Percentiles rank a stretch among this genome's conserved stretches.
These are phyloP conservation scores for Solanum stenotomum DNA, from an alignment of 257 asterid genomes.

Conservation along the genomic window DNA sequence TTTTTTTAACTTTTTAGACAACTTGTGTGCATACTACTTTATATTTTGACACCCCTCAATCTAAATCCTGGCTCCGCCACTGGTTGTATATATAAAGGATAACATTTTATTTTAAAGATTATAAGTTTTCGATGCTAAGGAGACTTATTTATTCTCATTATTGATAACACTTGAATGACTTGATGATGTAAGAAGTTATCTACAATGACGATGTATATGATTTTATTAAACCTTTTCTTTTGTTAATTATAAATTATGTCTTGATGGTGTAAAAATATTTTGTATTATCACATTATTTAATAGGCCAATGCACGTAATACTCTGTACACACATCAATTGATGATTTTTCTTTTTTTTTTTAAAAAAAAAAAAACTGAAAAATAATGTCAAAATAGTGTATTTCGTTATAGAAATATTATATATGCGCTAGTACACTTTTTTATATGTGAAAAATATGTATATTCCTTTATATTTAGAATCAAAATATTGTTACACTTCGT, in stretches of 20 bases:
- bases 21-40: too few species aligned
- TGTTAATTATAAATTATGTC: not conserved
- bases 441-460: not conserved
- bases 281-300: not conserved
- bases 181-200: not conserved
- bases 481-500: not conserved
- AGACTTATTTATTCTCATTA: not conserved
- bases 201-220: not conserved
- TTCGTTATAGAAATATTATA: not conserved
- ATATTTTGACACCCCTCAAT: too few species aligned
- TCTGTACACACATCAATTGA: not conserved
- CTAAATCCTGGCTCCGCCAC: too few species aligned
- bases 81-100: not conserved
- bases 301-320: too few species aligned
- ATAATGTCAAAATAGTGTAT: not conserved
- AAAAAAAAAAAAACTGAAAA: not conserved
- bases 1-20: too few species aligned
- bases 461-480: not conserved
- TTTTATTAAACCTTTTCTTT: not conserved
- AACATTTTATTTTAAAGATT: not conserved
- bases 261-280: too few species aligned
- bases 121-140: not conserved
- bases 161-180: not conserved
- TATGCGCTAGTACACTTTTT: not conserved
- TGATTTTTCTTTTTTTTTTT: too few species aligned